These are phyloP conservation scores for Gracilaria domingensis DNA, from an alignment of 23 red algal species.

Conservation along the genomic window DNA sequence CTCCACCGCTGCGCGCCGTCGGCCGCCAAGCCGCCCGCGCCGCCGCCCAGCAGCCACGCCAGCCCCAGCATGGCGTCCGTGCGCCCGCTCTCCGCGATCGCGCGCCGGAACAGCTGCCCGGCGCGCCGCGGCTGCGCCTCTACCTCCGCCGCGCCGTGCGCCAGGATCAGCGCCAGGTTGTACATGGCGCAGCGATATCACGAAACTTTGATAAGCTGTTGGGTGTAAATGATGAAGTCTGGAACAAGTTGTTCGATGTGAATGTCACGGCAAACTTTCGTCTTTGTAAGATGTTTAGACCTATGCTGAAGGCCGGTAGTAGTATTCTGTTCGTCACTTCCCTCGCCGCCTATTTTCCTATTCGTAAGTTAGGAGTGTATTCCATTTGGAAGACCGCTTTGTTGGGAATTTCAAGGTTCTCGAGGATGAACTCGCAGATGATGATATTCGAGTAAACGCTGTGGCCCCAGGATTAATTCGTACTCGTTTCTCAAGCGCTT, in stretches of 20 bases:
- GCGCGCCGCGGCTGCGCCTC: too few relatives aligned
- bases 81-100: too few relatives aligned
- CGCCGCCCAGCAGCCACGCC: too few relatives aligned
- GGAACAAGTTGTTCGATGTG: constrained; percentile 71
- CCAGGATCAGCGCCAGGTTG: too few relatives aligned
- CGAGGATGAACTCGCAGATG: constrained; percentile 48
- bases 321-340: constrained; percentile 62
- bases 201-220: constrained; percentile 39
- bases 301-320: constrained; percentile 15
- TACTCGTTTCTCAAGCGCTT: constrained; percentile 44
- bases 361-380: constrained; percentile 60
- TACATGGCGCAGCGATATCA: constrained; percentile 66
- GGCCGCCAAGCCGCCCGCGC: too few relatives aligned
- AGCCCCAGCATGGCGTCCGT: too few relatives aligned
- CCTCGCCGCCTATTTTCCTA: constrained; percentile 56
- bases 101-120: too few relatives aligned
- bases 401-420: constrained; percentile 53
- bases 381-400: constrained; percentile 77
- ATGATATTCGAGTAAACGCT: constrained; percentile 71
- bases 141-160: too few relatives aligned
- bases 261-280: constrained; percentile 53
- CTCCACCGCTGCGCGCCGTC: too few relatives aligned
- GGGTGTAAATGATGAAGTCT: constrained; percentile 37
- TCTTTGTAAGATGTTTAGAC: constrained; percentile 34
- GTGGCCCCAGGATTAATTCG: constrained; percentile 72